Base-by-base conservation (phyloP, 208 protist species). In the Trypanosoma theileri region DNA sequence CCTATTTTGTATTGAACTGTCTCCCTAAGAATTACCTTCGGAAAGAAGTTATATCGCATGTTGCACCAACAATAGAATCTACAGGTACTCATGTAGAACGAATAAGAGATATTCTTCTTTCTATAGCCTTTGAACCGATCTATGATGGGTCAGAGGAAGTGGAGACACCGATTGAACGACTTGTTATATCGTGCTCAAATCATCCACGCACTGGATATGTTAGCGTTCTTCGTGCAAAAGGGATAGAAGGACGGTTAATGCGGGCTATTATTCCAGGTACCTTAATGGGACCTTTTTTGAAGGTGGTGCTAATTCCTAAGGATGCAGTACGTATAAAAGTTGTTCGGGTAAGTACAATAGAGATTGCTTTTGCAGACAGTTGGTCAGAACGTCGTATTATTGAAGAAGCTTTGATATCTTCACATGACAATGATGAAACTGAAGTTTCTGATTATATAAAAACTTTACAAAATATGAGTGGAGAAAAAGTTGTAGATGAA, bases 141-240 rank as follows among this genome's bases (percentile, higher is more conserved):
- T 31, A 16, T 17, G 58, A 72, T 42, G 51, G 13, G 13, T 48
- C 31, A 26, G 57, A 59, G 22, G 40, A 61, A 40, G 1, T 14
- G 14, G 50, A 59, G 21, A 24, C 14, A 52, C 26, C 46, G 16
- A 59, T 72, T 72, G 50, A 65, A 35, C 58, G 24, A 19, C 35
- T 72, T 41, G 58, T 72, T 14, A n/a, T 72, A n/a, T 64, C 66
- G 16, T 72, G 66, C 40, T 72, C 66, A 46, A 72, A 72, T 44
- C 57, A 72, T 41, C 66, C 66, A 56, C 58, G 58, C 24, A 72
- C 66, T 52, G 66, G 66, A 13, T 72, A 72, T 35, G 66, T 72
- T 57, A 65, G 50, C 10, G 66, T 72, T 14, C 48, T 72, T 57
- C 40, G 58, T 52, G 40, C 65, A 31, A 72, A 64, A 19, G 40